Percentiles rank a stretch among this genome's conserved stretches.
These are phyloP conservation scores for Termitomyces sp. DNA, from an alignment of 768 basidiomycete genomes.

Conservation along the genomic window DNA sequence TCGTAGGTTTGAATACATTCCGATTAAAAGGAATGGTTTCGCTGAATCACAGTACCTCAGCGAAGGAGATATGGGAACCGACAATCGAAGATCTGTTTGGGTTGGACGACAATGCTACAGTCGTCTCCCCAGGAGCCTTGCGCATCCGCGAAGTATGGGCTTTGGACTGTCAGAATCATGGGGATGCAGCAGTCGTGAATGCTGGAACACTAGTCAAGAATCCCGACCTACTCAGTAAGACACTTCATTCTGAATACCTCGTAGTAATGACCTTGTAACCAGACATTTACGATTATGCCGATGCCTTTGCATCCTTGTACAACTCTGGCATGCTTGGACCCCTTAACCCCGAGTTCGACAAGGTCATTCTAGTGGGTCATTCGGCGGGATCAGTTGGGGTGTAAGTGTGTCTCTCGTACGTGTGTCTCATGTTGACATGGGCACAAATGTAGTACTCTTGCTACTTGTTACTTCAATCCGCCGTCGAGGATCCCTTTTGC, in stretches of 20 bases:
- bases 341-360: constrained; percentile 16
- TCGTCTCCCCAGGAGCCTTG: background rate
- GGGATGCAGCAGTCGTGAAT: constrained; percentile 29
- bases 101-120: constrained; percentile 12
- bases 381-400: constrained; percentile 25
- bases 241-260: background rate
- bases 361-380: constrained; percentile 24
- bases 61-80: constrained; percentile 37
- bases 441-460: constrained; percentile 5
- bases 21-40: background rate
- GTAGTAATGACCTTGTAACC: background rate
- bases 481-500: constrained; percentile 20
- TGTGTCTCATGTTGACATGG: constrained; percentile 9
- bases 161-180: constrained; percentile 33
- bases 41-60: constrained; percentile 11
- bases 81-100: constrained; percentile 25
- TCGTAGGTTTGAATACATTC: constrained; percentile 13
- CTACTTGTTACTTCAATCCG: constrained; percentile 19
- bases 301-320: constrained; percentile 20
- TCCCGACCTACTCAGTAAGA: constrained; percentile 15
- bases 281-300: constrained; percentile 27
- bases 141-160: constrained; percentile 29
- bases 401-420: constrained; percentile 11
- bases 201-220: constrained; percentile 17
- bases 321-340: constrained; percentile 20